These are phyloP conservation scores for Plasmodium chabaudi DNA, from an alignment of 169 alveolate species.

Conservation along the genomic window DNA sequence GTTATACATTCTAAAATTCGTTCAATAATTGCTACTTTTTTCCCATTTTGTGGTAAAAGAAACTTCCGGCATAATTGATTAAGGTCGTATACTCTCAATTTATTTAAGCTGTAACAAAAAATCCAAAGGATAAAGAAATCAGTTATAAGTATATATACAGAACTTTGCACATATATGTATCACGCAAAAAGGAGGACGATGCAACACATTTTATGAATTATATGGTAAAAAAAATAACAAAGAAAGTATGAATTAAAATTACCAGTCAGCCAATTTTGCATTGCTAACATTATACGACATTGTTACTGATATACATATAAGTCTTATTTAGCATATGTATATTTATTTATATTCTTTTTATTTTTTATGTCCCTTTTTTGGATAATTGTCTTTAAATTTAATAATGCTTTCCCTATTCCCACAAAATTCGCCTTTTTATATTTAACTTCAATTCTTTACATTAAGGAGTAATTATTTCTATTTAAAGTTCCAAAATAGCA, in stretches of 20 bases:
- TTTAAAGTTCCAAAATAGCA: too few species aligned
- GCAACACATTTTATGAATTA: background rate
- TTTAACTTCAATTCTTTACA: background rate
- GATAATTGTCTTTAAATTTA: background rate
- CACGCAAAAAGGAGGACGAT: background rate
- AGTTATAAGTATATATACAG: background rate
- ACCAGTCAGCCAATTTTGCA: slow-evolving; percentile 66
- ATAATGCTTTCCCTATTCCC: background rate
- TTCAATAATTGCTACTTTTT: slow-evolving; percentile 55
- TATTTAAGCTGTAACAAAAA: slow-evolving; percentile 63
- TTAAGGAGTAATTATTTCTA: too few species aligned
- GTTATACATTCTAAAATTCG: slow-evolving; percentile 71
- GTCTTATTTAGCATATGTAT: background rate
- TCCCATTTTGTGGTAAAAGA: slow-evolving; percentile 73
- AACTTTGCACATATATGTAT: background rate
- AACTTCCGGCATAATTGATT: slow-evolving; percentile 68
- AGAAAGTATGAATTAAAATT: background rate
- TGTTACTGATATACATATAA: slow-evolving; percentile 16
- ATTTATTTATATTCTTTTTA: background rate
- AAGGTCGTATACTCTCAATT: slow-evolving; percentile 67
- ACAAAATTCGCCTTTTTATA: background rate
- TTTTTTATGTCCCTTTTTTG: slow-evolving; percentile 6
- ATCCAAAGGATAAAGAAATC: background rate
- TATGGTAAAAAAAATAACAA: background rate
- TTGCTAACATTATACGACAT: slow-evolving; percentile 73